Base-by-base conservation (phyloP, 1,284 basidiomycete genomes). In the Sphaerobolus stellatus region DNA sequence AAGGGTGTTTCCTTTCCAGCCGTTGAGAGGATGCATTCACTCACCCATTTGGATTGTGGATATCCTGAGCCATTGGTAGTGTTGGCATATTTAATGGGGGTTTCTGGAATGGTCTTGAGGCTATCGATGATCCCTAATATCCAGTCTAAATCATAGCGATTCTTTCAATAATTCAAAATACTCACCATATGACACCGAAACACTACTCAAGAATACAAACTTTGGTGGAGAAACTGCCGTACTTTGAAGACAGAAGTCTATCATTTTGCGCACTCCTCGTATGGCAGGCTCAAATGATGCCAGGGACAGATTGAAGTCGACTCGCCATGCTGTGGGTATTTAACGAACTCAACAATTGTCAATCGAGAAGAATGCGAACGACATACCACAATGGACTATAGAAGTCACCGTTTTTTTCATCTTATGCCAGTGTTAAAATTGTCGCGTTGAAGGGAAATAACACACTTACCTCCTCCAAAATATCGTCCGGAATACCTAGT, bases 1-100 rank as follows among this genome's bases (percentile, higher is more conserved):
- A 72, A 52, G 1, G 57, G 29, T 1, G 67, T 67, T 29, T 62
- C 20, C 28, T 49, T 28, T 6, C 60, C 54, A 4, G 67, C 66
- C 7, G 40, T 52, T n/a, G 56, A 33, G 11, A 71, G 54, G 14
- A 72, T 56, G 28, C 59, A 45, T 55, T 72, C 71, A 5, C 61
- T 54, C 9, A 71, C 66, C 64, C 66, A 71, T 55, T 72, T 72
- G 8, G 67, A 68, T 51, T 71, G 64, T 30, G 62, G 59, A 48
- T 72, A 72, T 14, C 71, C 71, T 2, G 52, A 48, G 6, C 63
- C 65, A 3, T 61, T 57, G 1, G 68, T 66, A 18, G 60, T 41
- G 7, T 18, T 27, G 3, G 64, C 54, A 25, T 64, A 60, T 9
- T 59, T 47, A 6, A 69, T 54, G n/a, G 50, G 33, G 28, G 64